Evolutionary conservation across 495 filamentous ascomycete genomes (phyloP).

Genomic region (Penicillium ucsense): DNA sequence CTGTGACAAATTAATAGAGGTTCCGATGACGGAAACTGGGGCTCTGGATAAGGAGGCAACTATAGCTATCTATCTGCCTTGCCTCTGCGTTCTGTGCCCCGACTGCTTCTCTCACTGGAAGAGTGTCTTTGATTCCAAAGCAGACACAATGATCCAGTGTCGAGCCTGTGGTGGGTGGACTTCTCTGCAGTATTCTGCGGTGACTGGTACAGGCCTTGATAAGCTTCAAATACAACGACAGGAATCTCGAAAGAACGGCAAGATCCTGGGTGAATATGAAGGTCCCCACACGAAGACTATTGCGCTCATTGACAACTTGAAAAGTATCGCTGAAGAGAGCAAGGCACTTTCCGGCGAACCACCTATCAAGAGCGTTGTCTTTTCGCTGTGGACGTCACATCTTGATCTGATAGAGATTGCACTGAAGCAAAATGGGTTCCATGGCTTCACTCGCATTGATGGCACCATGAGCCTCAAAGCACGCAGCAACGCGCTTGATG

Average conservation of each 20-base stretch:
- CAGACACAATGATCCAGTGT: conserved; percentile 38
- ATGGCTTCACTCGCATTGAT: conserved; percentile 66
- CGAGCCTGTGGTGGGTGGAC: conserved; percentile 55
- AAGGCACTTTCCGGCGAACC: conserved; percentile 43
- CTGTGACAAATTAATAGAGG: conserved; percentile 56
- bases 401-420: conserved; percentile 89
- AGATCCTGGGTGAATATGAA: conserved; percentile 58
- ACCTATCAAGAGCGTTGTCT: conserved; percentile 83
- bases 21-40: conserved; percentile 31
- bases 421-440: conserved; percentile 54
- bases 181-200: conserved; percentile 47
- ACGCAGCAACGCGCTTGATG: conserved; percentile 60
- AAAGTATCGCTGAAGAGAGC: conserved; percentile 49
- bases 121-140: conserved; percentile 14
- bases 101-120: conserved; percentile 49
- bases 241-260: conserved; percentile 43
- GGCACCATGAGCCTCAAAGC: conserved; percentile 70
- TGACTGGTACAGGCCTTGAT: conserved; percentile 56
- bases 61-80: conserved; percentile 71
- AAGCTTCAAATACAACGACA: conserved; percentile 31
- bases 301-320: conserved; percentile 61
- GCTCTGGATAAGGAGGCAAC: conserved; percentile 46
- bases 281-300: conserved; percentile 87
- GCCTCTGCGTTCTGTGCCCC: conserved; percentile 73
- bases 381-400: conserved; percentile 89